Base-by-base conservation (phyloP, 1,284 basidiomycete genomes). In the Psilocybe mexicana region DNA sequence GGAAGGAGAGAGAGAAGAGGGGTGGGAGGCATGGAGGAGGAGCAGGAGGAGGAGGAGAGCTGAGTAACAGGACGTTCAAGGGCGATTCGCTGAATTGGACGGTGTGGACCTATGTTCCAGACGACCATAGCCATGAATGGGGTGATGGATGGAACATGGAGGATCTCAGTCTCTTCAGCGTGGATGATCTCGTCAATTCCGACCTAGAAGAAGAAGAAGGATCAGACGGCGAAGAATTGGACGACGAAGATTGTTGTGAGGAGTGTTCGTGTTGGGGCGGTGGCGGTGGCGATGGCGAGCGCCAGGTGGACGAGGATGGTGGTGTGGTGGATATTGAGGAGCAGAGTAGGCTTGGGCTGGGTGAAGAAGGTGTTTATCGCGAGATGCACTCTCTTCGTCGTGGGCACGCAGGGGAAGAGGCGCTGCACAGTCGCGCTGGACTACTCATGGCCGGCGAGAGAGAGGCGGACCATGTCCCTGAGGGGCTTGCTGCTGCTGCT, bases 121-220 rank as follows among this genome's bases (percentile, higher is more conserved):
- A 91, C 61, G 88, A 92, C 62, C 83, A 80, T 69, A 82, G 79
- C 25, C 94, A 98, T 70, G 74, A 84, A 67, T 98, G 93, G 93
- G 94, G 96, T 18, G 96, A 98, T 71, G 87, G 88, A 2, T 99
- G 96, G 96, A 96, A 98, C 71, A 87, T 93, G 73, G 96, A 99
- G 75, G 96, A 98, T 74, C 74, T 98, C 57, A 95, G 93, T 61
- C 64, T 96, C 10, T 98, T 93, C 93, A 90, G 89, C 64, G 64
- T 70, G 2, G 93, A 96, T 68, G 96, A 96, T 69, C 62, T 86
- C 38, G 54, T 46, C 50, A 26, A 26, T 49, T 54, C 71, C 58
- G 46, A 38, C 2, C 14, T n/a, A 57, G 58, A 55, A 26, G 52
- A 43, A 24, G 43, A 40, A 47, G 58, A 55, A 7, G 46, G 50